phyloP scores from a whole-genome alignment of 495 filamentous ascomycete species.

The Halenospora varia region DNA sequence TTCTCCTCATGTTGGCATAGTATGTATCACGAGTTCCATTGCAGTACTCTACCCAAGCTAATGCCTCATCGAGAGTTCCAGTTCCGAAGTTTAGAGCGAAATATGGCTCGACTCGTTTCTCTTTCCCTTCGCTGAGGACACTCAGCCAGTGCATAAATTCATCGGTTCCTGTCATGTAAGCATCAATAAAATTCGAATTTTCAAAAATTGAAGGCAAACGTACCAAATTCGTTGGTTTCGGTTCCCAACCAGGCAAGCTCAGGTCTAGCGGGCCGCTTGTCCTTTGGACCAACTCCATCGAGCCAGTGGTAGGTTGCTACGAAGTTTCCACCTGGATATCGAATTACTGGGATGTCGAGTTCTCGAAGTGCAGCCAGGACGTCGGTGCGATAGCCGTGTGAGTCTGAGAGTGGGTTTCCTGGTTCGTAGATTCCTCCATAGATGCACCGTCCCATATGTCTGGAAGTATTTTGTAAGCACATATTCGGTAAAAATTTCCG shows the following conservation, averaged over 20 bases:
- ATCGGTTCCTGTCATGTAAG: slow-evolving; percentile 46
- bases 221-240: slow-evolving; percentile 71
- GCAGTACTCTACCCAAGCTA: slow-evolving; percentile 81
- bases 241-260: slow-evolving; percentile 73
- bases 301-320: slow-evolving; percentile 80
- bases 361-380: slow-evolving; percentile 66
- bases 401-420: slow-evolving; percentile 62
- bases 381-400: slow-evolving; percentile 71
- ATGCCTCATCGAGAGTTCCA: slow-evolving; percentile 68
- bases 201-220: background rate
- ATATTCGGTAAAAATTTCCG: background rate
- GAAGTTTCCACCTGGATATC: slow-evolving; percentile 80
- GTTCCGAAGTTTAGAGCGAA: slow-evolving; percentile 75
- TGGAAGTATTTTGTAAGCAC: slow-evolving; percentile 23
- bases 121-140: slow-evolving; percentile 42
- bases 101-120: slow-evolving; percentile 59
- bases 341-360: slow-evolving; percentile 66
- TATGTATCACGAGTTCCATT: slow-evolving; percentile 68
- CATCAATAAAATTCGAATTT: background rate
- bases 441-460: slow-evolving; percentile 81
- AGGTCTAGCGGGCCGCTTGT: slow-evolving; percentile 59
- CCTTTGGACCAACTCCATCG: slow-evolving; percentile 70
- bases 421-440: slow-evolving; percentile 84
- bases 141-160: slow-evolving; percentile 81
- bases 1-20: slow-evolving; percentile 71